phyloP scores from a whole-genome alignment of 2,329 filamentous ascomycete species.

The Epichloe brachyelytri region DNA sequence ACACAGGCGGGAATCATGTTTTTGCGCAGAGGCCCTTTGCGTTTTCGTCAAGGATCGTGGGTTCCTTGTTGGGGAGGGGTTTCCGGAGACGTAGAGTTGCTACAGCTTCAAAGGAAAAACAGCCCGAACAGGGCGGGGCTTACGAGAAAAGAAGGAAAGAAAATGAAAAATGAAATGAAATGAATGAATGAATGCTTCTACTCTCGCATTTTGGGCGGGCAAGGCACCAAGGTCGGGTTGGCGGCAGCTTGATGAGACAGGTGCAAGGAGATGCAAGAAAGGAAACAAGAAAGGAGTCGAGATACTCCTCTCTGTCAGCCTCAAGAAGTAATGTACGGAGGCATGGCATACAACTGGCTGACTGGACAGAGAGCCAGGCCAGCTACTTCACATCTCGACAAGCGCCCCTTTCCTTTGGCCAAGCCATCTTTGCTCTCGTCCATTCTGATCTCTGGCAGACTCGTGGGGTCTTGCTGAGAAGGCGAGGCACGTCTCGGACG shows the following conservation, averaged over 20 bases:
- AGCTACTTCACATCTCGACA: no score
- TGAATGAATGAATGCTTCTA: background rate
- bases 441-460: no score
- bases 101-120: background rate
- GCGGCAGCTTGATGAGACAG: background rate
- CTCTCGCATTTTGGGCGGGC: background rate
- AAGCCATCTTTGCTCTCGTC: no score
- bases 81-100: no score
- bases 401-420: no score
- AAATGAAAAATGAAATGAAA: background rate
- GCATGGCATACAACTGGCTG: no score
- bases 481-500: no score
- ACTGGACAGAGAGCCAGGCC: no score
- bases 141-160: background rate
- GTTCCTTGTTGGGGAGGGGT: no score
- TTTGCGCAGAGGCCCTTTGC: background rate
- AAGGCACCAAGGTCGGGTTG: background rate
- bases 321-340: background rate
- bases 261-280: background rate
- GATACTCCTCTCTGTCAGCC: background rate
- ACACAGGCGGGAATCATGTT: background rate
- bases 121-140: background rate
- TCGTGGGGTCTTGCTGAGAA: no score
- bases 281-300: background rate
- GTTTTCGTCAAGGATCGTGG: background rate